Percentiles rank a stretch among this genome's conserved stretches.
phyloP scores from a whole-genome alignment of 345 rosid species.

The Lepidium didymum region DNA sequence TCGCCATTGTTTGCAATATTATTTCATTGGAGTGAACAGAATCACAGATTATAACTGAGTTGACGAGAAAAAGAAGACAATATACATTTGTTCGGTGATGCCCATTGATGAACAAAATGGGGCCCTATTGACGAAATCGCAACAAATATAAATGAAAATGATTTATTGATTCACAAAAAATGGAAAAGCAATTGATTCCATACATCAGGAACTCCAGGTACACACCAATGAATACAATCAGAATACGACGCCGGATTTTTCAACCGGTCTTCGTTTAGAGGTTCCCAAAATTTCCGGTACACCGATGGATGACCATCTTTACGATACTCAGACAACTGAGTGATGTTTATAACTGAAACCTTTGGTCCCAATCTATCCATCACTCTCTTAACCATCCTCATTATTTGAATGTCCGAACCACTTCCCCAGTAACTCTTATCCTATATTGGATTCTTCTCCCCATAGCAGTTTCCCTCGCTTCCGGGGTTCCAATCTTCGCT shows the following conservation, averaged over 20 bases:
- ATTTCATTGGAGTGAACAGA: too few relatives aligned
- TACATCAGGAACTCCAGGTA: conserved; percentile 90
- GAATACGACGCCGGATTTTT: conserved; percentile 67
- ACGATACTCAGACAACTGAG: conserved; percentile 91
- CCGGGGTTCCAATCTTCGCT: conserved; percentile 74
- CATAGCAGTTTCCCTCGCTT: conserved; percentile 76
- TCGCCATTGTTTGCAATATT: too few relatives aligned
- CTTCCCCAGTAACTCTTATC: conserved; percentile 80
- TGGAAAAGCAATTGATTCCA: conserved; percentile 92
- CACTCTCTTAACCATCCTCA: conserved; percentile 69
- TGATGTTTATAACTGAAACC: conserved; percentile 71
- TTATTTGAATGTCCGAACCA: conserved; percentile 71
- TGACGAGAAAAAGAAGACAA: too few relatives aligned
- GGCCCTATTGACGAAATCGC: too few relatives aligned
- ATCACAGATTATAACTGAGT: too few relatives aligned
- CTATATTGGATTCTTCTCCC: conserved; percentile 54
- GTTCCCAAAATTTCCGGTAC: conserved; percentile 93
- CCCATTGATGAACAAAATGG: too few relatives aligned
- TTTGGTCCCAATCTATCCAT: conserved; percentile 54
- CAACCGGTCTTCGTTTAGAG: conserved; percentile 48
- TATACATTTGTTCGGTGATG: too few relatives aligned
- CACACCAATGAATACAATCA: conserved; percentile 95
- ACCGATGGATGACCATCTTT: conserved; percentile 95
- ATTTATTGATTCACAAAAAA: conserved; percentile 32
- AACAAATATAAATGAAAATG: too few relatives aligned